Evolutionary conservation across 2,329 filamentous ascomycete species (phyloP).

Genomic region (Penicillium sp.): DNA sequence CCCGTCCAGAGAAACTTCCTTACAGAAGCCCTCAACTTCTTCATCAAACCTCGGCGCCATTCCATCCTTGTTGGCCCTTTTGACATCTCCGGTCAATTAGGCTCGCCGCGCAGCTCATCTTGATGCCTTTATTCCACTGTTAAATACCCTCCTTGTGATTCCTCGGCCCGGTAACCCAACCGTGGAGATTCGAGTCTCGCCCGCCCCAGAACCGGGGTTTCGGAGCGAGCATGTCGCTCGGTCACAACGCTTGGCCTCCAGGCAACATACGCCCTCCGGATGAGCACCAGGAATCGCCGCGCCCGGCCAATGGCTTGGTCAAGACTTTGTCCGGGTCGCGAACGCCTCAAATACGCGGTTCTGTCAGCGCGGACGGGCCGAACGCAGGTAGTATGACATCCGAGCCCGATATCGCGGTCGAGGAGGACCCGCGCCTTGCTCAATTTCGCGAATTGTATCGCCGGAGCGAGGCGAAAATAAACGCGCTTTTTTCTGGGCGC

Average conservation of each 20-base stretch:
- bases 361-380: constrained; percentile 46
- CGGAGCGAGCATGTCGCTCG: constrained; percentile 60
- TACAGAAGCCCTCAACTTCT: constrained; percentile 37
- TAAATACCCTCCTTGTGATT: constrained; percentile 27
- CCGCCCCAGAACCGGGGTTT: constrained; percentile 47
- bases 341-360: constrained; percentile 46
- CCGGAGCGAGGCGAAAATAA: constrained; percentile 72
- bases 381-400: constrained; percentile 49
- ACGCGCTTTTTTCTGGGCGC: constrained; percentile 64
- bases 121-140: constrained; percentile 34
- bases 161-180: constrained; percentile 37
- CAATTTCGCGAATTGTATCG: constrained; percentile 76
- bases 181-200: constrained; percentile 47
- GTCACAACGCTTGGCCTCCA: constrained; percentile 67
- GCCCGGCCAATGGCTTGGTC: constrained; percentile 44
- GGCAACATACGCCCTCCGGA: constrained; percentile 60
- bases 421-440: constrained; percentile 66
- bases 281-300: constrained; percentile 49
- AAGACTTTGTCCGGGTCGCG: constrained; percentile 44
- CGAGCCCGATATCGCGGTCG: constrained; percentile 58
- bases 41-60: constrained; percentile 37
- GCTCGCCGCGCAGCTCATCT: constrained; percentile 21
- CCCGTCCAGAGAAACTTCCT: constrained; percentile 41
- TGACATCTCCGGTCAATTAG: constrained; percentile 30
- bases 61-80: constrained; percentile 35